These are phyloP conservation scores for Ophiostoma quercus DNA, from an alignment of 2,329 filamentous ascomycete genomes.

Conservation along the genomic window DNA sequence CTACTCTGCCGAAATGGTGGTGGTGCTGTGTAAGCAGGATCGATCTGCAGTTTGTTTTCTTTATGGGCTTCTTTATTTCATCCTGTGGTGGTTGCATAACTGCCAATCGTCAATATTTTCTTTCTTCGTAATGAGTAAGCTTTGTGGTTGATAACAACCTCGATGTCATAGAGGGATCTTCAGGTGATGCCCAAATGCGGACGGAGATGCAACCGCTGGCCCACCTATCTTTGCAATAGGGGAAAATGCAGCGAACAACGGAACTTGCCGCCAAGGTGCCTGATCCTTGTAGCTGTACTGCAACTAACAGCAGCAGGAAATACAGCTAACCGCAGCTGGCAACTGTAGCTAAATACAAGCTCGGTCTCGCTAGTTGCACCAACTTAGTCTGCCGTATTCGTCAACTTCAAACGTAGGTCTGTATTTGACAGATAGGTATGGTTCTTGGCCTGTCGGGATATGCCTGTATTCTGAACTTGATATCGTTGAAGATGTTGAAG, in stretches of 20 bases:
- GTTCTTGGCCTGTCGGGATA: background rate
- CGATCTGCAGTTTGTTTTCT: background rate
- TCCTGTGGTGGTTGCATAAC: background rate
- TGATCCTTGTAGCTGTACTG: background rate
- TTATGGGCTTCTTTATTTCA: background rate
- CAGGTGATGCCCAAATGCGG: background rate
- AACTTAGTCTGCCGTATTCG: constrained; percentile 1
- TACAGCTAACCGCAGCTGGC: background rate
- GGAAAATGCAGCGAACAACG: background rate
- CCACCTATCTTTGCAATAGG: too few species aligned
- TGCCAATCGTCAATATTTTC: background rate
- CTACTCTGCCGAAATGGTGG: background rate
- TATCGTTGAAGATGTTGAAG: background rate
- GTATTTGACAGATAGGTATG: background rate
- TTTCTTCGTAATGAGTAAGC: background rate
- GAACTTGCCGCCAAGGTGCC: background rate
- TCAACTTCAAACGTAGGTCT: background rate
- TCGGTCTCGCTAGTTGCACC: constrained; percentile 7
- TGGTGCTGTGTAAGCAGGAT: constrained; percentile 1
- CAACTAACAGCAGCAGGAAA: background rate
- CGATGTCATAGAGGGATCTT: background rate
- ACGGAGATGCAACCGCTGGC: background rate
- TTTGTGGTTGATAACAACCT: background rate
- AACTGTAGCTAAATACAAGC: background rate
- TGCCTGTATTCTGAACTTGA: background rate